Evolutionary conservation across 2,329 filamentous ascomycete species (phyloP), one percentile per base, ranked within the genome.

Genomic region (Apiospora rasikravindrae): DNA sequence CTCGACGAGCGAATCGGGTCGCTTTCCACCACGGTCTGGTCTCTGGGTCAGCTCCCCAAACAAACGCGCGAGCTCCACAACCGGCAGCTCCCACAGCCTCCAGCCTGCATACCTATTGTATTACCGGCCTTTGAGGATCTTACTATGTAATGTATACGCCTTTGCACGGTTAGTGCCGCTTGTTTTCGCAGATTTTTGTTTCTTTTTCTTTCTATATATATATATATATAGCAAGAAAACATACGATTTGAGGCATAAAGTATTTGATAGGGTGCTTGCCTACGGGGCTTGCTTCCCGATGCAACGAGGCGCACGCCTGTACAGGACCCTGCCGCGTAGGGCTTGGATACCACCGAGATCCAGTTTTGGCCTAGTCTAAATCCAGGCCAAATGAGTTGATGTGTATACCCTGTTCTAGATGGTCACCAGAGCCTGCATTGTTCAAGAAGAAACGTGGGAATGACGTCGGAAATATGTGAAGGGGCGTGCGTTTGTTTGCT

Each of bases 281-380:
- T 61, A 61, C 53, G 29, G 53, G 53, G 29, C 53, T 61, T 61
- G 29, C 53, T 37, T 37, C 29, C 53, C 53, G 53, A 61, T 61
- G 29, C 53, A 61, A n/a, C 16, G 29, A 37, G 53, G 53, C 53
- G 29, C 53, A 33, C 16, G 53, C 29, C 53, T n/a, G 37, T 61
- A 37, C 19, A 37, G 29, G 53, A 37, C 16, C 53, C 53, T 22
- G 53, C 29, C 53, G 22, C 22, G 29, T 37, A 61, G 53, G 53
- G 53, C 53, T 61, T 61, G 53, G 19, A 11, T 40, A 22, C 53
- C 53, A 37, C 37, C 53, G 16, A 61, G 53, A 37, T 37, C 53
- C 29, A 16, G 29, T n/a, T 10, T 37, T 40, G 19, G 53, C 29
- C 37, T 61, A n/a, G 53, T n/a, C 29, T 61, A 33, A 11, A 37